A percentile compares a stretch with the other conserved stretches of the same genome.
Evolutionary conservation across 1,139 yeast genomes (phyloP).

Genomic region (Blastobotrys illinoisensis): DNA sequence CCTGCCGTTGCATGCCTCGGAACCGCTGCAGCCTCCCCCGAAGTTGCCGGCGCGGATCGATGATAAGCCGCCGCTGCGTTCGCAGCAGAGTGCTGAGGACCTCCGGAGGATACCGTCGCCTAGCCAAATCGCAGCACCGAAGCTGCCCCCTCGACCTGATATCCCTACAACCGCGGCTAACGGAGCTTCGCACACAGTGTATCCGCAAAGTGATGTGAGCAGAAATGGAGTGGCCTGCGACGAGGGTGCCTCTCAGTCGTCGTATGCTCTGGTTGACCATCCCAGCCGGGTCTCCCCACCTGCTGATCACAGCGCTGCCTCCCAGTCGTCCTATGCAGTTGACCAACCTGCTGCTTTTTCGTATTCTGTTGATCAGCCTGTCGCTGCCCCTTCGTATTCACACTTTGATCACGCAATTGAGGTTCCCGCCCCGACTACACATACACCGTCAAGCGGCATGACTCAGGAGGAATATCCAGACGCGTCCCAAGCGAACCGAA

Average conservation of each 20-base stretch:
- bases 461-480: constrained; percentile 27
- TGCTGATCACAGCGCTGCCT: too few relatives aligned
- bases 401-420: neutral
- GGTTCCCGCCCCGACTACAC: too few relatives aligned
- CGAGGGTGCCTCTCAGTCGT: too few relatives aligned
- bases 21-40: neutral
- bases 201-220: neutral
- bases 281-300: too few relatives aligned
- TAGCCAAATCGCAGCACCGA: neutral
- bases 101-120: neutral
- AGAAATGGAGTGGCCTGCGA: constrained; percentile 2
- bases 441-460: neutral
- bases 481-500: constrained; percentile 32
- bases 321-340: neutral
- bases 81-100: neutral
- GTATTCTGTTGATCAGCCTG: too few relatives aligned
- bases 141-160: constrained; percentile 5
- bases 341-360: too few relatives aligned
- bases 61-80: neutral
- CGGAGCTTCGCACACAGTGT: neutral
- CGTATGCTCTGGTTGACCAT: too few relatives aligned
- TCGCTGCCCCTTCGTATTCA: neutral
- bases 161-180: neutral
- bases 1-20: constrained; percentile 1
- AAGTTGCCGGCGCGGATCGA: neutral